A percentile compares a stretch with the other conserved stretches of the same genome.
These are phyloP conservation scores for Chamaecrista fasciculata DNA, from an alignment of 306 rosid genomes.

Conservation along the genomic window DNA sequence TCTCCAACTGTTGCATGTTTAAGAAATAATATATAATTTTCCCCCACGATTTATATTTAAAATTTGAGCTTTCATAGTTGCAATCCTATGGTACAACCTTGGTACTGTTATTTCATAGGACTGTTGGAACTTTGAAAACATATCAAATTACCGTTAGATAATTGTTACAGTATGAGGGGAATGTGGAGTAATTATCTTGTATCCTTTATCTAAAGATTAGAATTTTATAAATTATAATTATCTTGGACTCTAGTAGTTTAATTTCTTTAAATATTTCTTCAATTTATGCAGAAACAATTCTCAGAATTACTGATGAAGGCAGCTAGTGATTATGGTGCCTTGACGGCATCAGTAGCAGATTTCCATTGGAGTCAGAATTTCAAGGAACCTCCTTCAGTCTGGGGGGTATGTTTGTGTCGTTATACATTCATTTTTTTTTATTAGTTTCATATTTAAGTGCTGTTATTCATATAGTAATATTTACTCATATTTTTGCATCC, in stretches of 20 bases:
- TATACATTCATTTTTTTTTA: constrained; percentile 24
- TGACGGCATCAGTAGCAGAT: constrained; percentile 93
- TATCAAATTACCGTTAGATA: background rate
- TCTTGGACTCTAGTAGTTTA: background rate
- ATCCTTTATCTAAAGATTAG: background rate
- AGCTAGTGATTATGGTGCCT: constrained; percentile 93
- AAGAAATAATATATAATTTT: background rate
- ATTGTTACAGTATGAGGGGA: background rate
- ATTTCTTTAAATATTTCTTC: constrained; percentile 23
- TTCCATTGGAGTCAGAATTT: constrained; percentile 99
- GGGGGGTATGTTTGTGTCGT: constrained; percentile 75
- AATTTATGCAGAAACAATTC: constrained; percentile 80
- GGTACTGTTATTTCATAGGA: background rate
- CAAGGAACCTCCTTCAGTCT: constrained; percentile 91
- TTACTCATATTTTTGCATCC: background rate
- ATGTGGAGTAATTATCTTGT: background rate
- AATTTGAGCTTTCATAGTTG: background rate
- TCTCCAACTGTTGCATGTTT: constrained; percentile 1
- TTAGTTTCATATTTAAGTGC: constrained; percentile 19
- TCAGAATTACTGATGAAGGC: constrained; percentile 95
- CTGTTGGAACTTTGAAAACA: background rate
- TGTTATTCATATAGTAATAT: background rate
- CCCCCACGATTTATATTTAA: constrained; percentile 4
- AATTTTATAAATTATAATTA: background rate
- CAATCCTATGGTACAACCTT: background rate